Base-by-base conservation (phyloP, 2,329 filamentous ascomycete genomes). In the Ascochyta clinopodiicola region DNA sequence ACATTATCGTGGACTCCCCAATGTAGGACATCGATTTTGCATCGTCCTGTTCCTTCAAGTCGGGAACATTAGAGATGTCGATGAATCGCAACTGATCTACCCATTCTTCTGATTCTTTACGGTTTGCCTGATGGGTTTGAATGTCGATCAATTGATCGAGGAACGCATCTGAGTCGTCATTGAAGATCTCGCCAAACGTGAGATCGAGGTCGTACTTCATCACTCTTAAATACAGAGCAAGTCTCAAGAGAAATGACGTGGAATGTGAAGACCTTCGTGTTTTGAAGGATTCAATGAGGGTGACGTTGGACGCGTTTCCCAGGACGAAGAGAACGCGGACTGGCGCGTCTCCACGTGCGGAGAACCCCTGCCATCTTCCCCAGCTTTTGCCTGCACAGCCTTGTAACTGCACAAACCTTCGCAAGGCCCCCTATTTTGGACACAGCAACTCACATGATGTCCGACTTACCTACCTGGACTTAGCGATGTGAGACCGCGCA, bases 131-230 rank as follows among this genome's bases (percentile, higher is more conserved):
- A 22, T 58, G 21, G 3, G 49, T 13, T 35, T 60, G 53, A 10
- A 67, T 45, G 22, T 60, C 48, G 13, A 66, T 32, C n/a, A 67
- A n/a, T 32, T 67, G 61, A 2, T 50, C 34, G 15, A 55, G 44
- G 6, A 67, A 46, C 4, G 61, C 58, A 0, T 35, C 2, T 5
- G 42, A 40, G 27, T 62, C 50, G 29, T 49, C 40, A 2, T 62
- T 24, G 44, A 64, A 62, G 10, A 67, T 64, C 10, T 65, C 56
- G 4, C 61, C 52, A 29, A 66, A 66, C 0, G 61, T 64, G 31
- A 55, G 36, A 13, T 57, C 13, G 6, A 64, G 44, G 38, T 64
- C 61, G n/a, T 64, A 54, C 22, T 57, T 55, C 61, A 66, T 62
- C 9, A 3, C 2, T 19, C 35, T 25, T 3, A 24, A 13, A 24